Conservation (phyloP, 1,284 basidiomycete genomes). For the Entoloma clypeatum region DNA sequence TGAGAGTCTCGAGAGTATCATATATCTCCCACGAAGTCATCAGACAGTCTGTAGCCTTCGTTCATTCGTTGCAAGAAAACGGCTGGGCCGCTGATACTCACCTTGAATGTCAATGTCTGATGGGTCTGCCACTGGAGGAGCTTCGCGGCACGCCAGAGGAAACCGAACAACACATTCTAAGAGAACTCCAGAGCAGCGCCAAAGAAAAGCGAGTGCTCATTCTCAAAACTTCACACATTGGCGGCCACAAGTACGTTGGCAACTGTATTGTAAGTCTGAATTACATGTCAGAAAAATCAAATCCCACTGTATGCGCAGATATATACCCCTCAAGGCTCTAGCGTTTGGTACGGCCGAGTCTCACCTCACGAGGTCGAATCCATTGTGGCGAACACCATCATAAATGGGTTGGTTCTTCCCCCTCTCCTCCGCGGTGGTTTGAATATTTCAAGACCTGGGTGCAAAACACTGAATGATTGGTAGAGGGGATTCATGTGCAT, state of each 20-base stretch:
- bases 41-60: slow-evolving; percentile 46
- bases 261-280: slow-evolving; percentile 75
- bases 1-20: slow-evolving; percentile 33
- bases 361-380: slow-evolving; percentile 83
- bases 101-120: slow-evolving; percentile 59
- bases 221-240: slow-evolving; percentile 83
- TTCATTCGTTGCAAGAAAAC: slow-evolving; percentile 53
- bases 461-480: slow-evolving; percentile 70
- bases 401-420: slow-evolving; percentile 78
- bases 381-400: slow-evolving; percentile 84
- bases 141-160: slow-evolving; percentile 41
- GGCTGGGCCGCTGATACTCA: slow-evolving; percentile 77
- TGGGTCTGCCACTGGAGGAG: slow-evolving; percentile 54
- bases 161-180: slow-evolving; percentile 38
- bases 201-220: slow-evolving; percentile 65
- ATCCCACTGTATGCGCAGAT: slow-evolving; percentile 53
- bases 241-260: slow-evolving; percentile 89
- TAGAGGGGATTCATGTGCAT: slow-evolving; percentile 32
- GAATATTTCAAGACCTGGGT: slow-evolving; percentile 67
- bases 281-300: too few species aligned
- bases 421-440: slow-evolving; percentile 80
- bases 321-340: slow-evolving; percentile 79
- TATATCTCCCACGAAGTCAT: slow-evolving; percentile 2
- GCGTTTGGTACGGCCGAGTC: slow-evolving; percentile 93
- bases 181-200: slow-evolving; percentile 49